phyloP scores from a whole-genome alignment of 805 yeast genomes.

The Barnettozyma salicaria region DNA sequence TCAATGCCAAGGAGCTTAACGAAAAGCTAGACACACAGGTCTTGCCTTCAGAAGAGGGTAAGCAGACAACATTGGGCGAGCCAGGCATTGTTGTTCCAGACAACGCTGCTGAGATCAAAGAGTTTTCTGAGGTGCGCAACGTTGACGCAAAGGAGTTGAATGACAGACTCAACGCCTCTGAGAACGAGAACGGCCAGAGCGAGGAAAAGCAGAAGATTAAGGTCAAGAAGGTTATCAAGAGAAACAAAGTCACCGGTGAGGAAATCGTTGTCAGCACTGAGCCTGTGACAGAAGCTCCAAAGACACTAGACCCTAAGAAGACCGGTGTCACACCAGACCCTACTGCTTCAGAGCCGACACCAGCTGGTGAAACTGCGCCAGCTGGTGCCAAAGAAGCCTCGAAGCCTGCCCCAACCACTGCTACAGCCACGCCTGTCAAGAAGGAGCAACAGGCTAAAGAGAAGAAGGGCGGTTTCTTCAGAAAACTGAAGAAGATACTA shows the following conservation, averaged over 20 bases:
- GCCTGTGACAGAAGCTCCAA: constrained; percentile 18
- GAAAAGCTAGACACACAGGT: constrained; percentile 34
- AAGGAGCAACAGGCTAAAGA: constrained; percentile 18
- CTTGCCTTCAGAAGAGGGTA: constrained; percentile 39
- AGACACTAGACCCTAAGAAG: constrained; percentile 19
- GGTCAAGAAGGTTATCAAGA: constrained; percentile 34
- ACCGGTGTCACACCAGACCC: constrained; percentile 3
- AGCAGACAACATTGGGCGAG: constrained; percentile 47
- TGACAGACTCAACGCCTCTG: constrained; percentile 32
- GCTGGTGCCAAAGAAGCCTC: constrained; percentile 3
- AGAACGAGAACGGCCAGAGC: too few relatives aligned
- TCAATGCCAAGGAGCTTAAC: constrained; percentile 47
- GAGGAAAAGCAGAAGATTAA: constrained; percentile 24
- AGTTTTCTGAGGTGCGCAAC: constrained; percentile 49
- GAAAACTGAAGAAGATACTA: constrained; percentile 20
- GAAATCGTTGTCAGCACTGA: constrained; percentile 31
- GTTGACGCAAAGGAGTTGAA: constrained; percentile 58
- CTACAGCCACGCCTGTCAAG: constrained; percentile 6
- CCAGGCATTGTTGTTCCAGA: constrained; percentile 65
- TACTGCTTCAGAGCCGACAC: constrained; percentile 13
- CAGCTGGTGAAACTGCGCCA: constrained; percentile 15
- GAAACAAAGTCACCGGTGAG: constrained; percentile 37
- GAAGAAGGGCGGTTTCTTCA: constrained; percentile 22
- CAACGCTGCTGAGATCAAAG: constrained; percentile 59
- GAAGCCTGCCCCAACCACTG: constrained; percentile 6